Base-by-base conservation (phyloP, 208 protist species). In the Phytomonas francai region DNA sequence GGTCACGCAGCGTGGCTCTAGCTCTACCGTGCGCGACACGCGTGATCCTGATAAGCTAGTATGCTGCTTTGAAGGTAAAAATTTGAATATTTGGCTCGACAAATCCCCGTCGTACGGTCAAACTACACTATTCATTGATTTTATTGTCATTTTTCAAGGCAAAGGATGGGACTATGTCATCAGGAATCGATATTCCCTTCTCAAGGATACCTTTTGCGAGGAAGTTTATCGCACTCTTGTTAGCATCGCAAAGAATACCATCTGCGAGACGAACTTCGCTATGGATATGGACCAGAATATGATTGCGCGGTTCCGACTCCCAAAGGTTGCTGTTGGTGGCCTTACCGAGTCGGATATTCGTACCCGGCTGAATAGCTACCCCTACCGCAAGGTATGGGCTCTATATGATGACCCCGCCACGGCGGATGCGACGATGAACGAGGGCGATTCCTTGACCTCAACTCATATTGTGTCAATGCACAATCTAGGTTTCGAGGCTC, bases 401-500 rank as follows among this genome's bases (percentile, higher is more conserved):
- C 68, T 91, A 25, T 83, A 91, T 63, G 12, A 49, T 19, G 12
- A 22, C 7, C 4, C 39, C 39, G 2, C 39, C 14, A 49, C 14
- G 39, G 14, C 39, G 16, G 39, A 49, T 3, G 39, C 39, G 14
- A 22, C 12, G 14, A 12, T 49, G 39, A 49, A 19, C 12, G 39
- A 6, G 39, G 12, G 12, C 12, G 14, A 49, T 49, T 9, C 39
- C 16, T 12, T 49, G 39, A 49, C 16, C 7, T 19, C 39, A 49
- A 49, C 39, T 6, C 14, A 6, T 49, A 72, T 49, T 49, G 33
- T 62, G 62, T 69, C 65, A 57, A 59, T 59, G 64, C 78, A 84
- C 62, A 67, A 73, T 31, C 60, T 84, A 12, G 72, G 77, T 32
- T 87, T 85, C 65, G 79, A 88, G 59, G 83, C 79, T 28, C 61